Conservation (phyloP, 768 basidiomycete genomes). For the Naganishia vaughanmartiniae region DNA sequence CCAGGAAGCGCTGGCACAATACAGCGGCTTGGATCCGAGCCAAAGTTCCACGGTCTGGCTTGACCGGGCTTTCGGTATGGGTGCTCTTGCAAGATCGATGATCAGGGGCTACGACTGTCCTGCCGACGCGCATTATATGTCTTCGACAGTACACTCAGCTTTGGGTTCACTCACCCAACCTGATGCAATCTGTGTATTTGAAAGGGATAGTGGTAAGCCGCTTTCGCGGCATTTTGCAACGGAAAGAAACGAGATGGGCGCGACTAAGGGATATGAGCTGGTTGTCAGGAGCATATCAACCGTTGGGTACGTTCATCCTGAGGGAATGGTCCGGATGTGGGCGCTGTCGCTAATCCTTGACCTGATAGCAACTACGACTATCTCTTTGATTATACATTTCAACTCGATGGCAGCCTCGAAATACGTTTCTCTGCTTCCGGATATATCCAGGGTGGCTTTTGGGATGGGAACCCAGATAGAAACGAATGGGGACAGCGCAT, state of each 20-base stretch:
- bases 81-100: slow-evolving; percentile 60
- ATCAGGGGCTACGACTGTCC: slow-evolving; percentile 70
- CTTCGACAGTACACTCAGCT: slow-evolving; percentile 59
- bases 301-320: slow-evolving; percentile 57
- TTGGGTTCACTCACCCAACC: slow-evolving; percentile 56
- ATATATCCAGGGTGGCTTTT: slow-evolving; percentile 66
- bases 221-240: slow-evolving; percentile 63
- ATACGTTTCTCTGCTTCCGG: slow-evolving; percentile 66
- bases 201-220: slow-evolving; percentile 62
- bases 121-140: slow-evolving; percentile 62
- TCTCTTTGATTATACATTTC: slow-evolving; percentile 66
- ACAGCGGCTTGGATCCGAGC: slow-evolving; percentile 60
- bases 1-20: slow-evolving; percentile 58
- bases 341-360: not conserved
- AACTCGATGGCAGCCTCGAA: slow-evolving; percentile 67
- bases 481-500: slow-evolving; percentile 61
- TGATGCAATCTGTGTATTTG: slow-evolving; percentile 66
- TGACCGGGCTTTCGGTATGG: slow-evolving; percentile 66
- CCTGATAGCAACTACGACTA: slow-evolving; percentile 35
- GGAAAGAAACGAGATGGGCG: slow-evolving; percentile 61
- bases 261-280: slow-evolving; percentile 62
- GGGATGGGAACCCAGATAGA: slow-evolving; percentile 55
- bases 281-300: slow-evolving; percentile 62
- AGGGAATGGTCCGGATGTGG: not conserved
- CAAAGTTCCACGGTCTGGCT: slow-evolving; percentile 65